Conservation (phyloP, 371 early-diverging fungal species). For the Mucor irregularis region DNA sequence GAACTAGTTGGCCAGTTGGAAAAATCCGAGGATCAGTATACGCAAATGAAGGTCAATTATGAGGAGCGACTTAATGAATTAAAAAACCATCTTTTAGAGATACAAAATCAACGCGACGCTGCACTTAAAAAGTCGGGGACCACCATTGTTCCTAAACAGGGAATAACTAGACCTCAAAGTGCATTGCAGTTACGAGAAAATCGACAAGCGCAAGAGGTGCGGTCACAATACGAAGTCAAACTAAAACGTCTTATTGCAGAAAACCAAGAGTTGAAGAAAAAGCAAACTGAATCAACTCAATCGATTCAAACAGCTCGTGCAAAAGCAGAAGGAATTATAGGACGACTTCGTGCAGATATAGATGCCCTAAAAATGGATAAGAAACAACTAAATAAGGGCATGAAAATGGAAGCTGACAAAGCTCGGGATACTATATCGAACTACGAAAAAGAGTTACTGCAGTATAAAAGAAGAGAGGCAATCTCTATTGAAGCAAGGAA, state of each 20-base stretch:
- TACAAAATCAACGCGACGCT: slow-evolving; percentile 64
- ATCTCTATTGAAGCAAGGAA: slow-evolving; percentile 58
- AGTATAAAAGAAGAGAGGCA: slow-evolving; percentile 59
- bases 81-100: slow-evolving; percentile 53
- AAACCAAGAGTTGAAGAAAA: slow-evolving; percentile 59
- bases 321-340: slow-evolving; percentile 39
- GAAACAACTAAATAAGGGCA: slow-evolving; percentile 65
- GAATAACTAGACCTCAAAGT: background rate
- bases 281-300: slow-evolving; percentile 52
- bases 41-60: slow-evolving; percentile 60
- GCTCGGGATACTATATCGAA: slow-evolving; percentile 54
- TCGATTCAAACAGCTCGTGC: slow-evolving; percentile 46
- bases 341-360: slow-evolving; percentile 42
- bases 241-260: slow-evolving; percentile 64
- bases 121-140: slow-evolving; percentile 12
- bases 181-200: slow-evolving; percentile 30
- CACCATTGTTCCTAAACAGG: background rate
- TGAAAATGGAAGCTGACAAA: slow-evolving; percentile 62
- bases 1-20: slow-evolving; percentile 60
- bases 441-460: slow-evolving; percentile 68
- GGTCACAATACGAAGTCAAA: slow-evolving; percentile 61
- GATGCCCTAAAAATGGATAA: slow-evolving; percentile 70
- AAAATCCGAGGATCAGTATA: slow-evolving; percentile 54
- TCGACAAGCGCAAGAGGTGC: slow-evolving; percentile 33
- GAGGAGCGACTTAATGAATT: slow-evolving; percentile 63